Evolutionary conservation across 768 basidiomycete species (phyloP).

Genomic region (Pulveroboletus ravenelii): DNA sequence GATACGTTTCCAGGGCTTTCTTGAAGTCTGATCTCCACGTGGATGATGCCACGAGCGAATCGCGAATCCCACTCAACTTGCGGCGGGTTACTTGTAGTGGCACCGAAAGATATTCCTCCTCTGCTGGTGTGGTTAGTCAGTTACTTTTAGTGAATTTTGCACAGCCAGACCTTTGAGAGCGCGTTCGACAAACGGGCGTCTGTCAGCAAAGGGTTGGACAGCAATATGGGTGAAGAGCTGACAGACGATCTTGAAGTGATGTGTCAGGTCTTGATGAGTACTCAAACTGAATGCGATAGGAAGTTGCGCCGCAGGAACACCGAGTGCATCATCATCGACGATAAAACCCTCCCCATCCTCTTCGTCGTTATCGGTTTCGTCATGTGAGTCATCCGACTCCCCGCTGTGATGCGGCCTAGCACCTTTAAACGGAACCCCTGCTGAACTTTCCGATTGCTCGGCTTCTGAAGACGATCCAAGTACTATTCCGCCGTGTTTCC

Average conservation of each 20-base stretch:
- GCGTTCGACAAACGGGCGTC: constrained; percentile 53
- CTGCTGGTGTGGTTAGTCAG: constrained; percentile 23
- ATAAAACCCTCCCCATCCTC: constrained; percentile 41
- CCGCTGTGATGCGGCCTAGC: constrained; percentile 39
- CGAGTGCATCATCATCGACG: constrained; percentile 59
- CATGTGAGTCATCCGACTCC: constrained; percentile 35
- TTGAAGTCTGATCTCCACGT: constrained; percentile 76
- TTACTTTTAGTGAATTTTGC: neutral
- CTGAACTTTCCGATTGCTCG: constrained; percentile 26
- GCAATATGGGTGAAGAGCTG: constrained; percentile 85
- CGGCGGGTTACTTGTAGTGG: constrained; percentile 65
- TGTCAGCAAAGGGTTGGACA: constrained; percentile 48
- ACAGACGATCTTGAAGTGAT: constrained; percentile 84
- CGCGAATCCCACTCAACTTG: constrained; percentile 63
- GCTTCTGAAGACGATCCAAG: constrained; percentile 32
- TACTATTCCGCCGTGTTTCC: constrained; percentile 38
- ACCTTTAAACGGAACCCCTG: constrained; percentile 39
- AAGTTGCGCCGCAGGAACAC: constrained; percentile 39
- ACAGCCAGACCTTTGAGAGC: constrained; percentile 41
- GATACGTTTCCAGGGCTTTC: constrained; percentile 58
- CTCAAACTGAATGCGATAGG: constrained; percentile 80
- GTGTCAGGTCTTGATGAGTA: constrained; percentile 65
- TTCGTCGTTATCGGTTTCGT: constrained; percentile 25
- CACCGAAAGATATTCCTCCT: constrained; percentile 68
- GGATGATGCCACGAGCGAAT: constrained; percentile 79